Conservation (phyloP, 1,284 basidiomycete species). For the Golubevia pallescens region DNA sequence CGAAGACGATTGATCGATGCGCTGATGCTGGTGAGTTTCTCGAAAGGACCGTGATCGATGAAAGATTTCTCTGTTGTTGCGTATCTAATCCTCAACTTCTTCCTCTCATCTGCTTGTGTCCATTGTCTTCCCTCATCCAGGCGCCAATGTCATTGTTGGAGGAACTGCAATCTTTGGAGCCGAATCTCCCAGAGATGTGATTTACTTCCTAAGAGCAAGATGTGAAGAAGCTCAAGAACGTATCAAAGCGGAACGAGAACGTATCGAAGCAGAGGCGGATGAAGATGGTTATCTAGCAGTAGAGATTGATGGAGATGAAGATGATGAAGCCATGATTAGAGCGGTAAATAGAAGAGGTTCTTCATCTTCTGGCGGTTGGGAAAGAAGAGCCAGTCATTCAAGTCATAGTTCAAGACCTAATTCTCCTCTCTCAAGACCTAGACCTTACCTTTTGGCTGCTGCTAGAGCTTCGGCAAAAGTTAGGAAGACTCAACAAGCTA, state of each 20-base stretch:
- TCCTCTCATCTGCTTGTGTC: conserved; percentile 40
- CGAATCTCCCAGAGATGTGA: too few species aligned
- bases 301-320: conserved; percentile 14
- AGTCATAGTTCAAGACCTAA: background rate
- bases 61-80: background rate
- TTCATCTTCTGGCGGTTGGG: background rate
- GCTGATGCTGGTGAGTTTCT: conserved; percentile 77
- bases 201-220: conserved; percentile 36
- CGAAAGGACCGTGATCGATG: background rate
- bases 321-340: conserved; percentile 34
- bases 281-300: conserved; percentile 15
- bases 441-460: background rate
- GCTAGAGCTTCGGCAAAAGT: background rate
- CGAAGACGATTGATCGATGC: conserved; percentile 85
- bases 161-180: conserved; percentile 94
- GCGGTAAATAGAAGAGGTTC: conserved; percentile 18
- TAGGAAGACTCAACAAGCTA: background rate
- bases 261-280: conserved; percentile 38
- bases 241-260: conserved; percentile 51
- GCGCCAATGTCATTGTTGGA: conserved; percentile 92
- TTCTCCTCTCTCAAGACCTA: background rate
- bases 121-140: conserved; percentile 8
- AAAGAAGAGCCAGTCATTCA: background rate
- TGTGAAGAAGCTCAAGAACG: conserved; percentile 58
- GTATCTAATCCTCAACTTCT: background rate